Evolutionary conservation across 164 flowering plant species (phyloP), one percentile per base, ranked within the genome.

Genomic region (Magnolia changhungtana): DNA sequence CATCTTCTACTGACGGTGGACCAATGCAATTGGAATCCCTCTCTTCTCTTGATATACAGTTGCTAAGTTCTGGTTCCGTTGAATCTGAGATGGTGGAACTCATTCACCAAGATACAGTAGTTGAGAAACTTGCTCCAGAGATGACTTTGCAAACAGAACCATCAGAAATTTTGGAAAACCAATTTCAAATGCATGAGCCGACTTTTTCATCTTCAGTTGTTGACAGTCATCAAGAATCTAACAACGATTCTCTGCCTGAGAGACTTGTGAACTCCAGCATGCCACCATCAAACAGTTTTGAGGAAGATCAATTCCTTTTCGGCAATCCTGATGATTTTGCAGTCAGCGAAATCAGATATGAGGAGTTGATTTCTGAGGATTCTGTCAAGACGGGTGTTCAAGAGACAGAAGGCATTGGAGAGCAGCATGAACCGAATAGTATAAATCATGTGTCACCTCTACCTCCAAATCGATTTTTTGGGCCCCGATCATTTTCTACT

Each of bases 301-400:
- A 86, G 61, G 93, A 90, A 68, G 88, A 87, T 75, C 89, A 85
- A 10, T 84, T 91, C 76, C 83, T 78, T 65, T 88, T 88, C 74
- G 77, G 90, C 72, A 88, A 89, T 64, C 77, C 78, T 50, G 87
- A 86, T 81, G 87, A 81, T 74, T 72, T 70, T 19, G 70, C 78
- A 18, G 45, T 66, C 50, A 70, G 31, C 51, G 77, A 75, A 68
- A 74, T 20, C 69, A 74, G 67, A 67, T 3, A 16, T 29, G 27
- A 67, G 74, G 85, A 77, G 29, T 71, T 81, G 45, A 29, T 19
- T 71, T 73, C 79, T 70, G 73, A 78, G 4, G 83, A 77, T 77
- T 21, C 18, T 72, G 69, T 50, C 68, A 84, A 77, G 71, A 68
- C 74, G 61, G 80, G 81, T 77, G 63, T 63, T 63, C 55, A 76